phyloP scores from a whole-genome alignment of 257 asterid species.

The Nicotiana obtusifolia region DNA sequence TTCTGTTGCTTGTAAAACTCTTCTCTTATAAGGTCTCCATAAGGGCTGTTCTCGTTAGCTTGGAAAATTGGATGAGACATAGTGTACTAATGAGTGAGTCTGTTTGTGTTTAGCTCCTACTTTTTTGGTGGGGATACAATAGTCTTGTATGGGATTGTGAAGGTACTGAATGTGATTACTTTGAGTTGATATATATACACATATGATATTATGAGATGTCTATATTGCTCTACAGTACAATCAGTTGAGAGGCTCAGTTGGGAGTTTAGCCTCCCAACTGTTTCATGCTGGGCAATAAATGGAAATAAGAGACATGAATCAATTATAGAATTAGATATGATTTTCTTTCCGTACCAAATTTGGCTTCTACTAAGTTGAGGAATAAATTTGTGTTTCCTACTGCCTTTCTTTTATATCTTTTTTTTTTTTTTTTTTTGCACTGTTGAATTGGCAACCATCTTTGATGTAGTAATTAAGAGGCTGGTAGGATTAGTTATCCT shows the following conservation, averaged over 20 bases:
- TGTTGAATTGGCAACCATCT: neutral
- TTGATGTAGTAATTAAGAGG: neutral
- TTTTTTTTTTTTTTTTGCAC: too few relatives aligned
- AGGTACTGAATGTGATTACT: neutral
- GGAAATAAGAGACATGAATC: neutral
- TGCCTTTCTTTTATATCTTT: neutral
- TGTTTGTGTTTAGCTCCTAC: neutral
- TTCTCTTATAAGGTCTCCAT: conserved; percentile 51
- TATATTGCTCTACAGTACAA: neutral
- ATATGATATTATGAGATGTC: neutral
- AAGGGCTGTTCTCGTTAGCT: conserved; percentile 71
- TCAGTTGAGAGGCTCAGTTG: too few relatives aligned
- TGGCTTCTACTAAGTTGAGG: neutral
- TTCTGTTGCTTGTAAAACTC: conserved; percentile 62
- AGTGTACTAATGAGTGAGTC: neutral
- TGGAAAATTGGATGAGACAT: conserved; percentile 70
- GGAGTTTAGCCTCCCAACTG: neutral
- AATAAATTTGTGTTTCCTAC: neutral
- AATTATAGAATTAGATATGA: neutral
- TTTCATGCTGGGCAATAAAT: conserved; percentile 8
- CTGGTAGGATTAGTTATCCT: neutral
- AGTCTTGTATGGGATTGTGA: neutral
- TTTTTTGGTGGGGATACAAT: neutral
- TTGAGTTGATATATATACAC: neutral
- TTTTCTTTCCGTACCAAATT: neutral